phyloP scores from a whole-genome alignment of 2,329 filamentous ascomycete species.

The Ophiostoma novo-ulmi region DNA sequence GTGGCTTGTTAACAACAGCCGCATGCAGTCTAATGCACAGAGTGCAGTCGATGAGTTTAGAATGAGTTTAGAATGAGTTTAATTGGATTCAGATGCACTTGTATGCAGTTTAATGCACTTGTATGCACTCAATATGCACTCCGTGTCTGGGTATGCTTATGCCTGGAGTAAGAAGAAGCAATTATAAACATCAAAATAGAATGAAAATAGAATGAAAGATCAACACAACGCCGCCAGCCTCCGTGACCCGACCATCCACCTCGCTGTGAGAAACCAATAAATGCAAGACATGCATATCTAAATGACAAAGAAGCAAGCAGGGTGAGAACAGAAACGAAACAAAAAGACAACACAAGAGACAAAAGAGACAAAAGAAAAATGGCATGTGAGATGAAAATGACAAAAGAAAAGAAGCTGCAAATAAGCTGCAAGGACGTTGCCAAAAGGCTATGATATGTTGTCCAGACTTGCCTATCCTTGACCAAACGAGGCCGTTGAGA shows the following conservation, averaged over 20 bases:
- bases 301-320: slow-evolving; percentile 6
- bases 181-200: neutral
- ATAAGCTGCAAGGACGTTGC: neutral
- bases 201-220: neutral
- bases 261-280: slow-evolving; percentile 13
- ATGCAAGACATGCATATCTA: neutral
- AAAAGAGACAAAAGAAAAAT: neutral
- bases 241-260: slow-evolving; percentile 1
- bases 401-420: neutral
- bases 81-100: neutral
- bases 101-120: neutral
- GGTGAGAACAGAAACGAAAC: neutral
- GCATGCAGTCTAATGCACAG: slow-evolving; percentile 3
- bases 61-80: neutral
- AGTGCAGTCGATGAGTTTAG: neutral
- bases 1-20: neutral
- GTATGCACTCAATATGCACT: neutral
- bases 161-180: neutral
- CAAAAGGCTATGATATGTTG: neutral
- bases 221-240: slow-evolving; percentile 6
- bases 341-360: neutral
- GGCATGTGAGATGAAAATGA: neutral
- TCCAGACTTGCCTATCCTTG: neutral
- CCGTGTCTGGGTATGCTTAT: neutral
- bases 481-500: neutral